Evolutionary conservation across 352 stramenopile species (phyloP), one percentile per base, ranked within the genome.

Genomic region (Pythium sp.): DNA sequence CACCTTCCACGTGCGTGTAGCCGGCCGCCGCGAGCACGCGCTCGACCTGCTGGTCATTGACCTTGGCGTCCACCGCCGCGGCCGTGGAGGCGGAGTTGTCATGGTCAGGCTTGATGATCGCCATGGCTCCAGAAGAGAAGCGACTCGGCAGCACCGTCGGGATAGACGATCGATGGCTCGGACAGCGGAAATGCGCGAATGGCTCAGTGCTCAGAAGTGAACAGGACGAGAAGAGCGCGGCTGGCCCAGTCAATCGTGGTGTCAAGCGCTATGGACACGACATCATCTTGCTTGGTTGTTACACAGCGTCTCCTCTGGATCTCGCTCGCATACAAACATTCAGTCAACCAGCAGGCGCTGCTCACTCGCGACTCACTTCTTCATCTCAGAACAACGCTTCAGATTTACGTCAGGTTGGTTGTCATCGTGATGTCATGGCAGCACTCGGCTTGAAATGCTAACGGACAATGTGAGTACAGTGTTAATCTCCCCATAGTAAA

Each of bases 1-100:
- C 77, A 20, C 88, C 86, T 34, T 90, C 83, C 11, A 93, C 77
- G 68, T 92, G 86, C 61, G 73, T 82, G 78, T 84, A 95, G 64
- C 87, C 87, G 15, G 83, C 83, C 22, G 82, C 72, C 1, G 81
- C 82, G 24, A 94, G 75, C 70, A 72, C 69, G 49, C 80, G 82
- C 66, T 87, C 74, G 38, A 62, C 58, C 20, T 61, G 47, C 34
- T 60, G 7, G 22, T 54, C 22, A 22, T 60, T 62, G 36, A 26
- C 12, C 58, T 79, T 81, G 55, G 68, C 65, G 58, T 80, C 79
- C 49, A 67, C 74, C 7, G 64, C 38, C 1, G 70, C 53, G 12
- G 72, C 64, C 46, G 76, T 53, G 34, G 77, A 74, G 53, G 69
- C 62, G 18, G 72, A 46, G 38, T 20, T 67, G 34, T 89, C 80